Evolutionary conservation across 2,329 filamentous ascomycete genomes (phyloP).

Genomic region (Curvularia hawaiiensis): DNA sequence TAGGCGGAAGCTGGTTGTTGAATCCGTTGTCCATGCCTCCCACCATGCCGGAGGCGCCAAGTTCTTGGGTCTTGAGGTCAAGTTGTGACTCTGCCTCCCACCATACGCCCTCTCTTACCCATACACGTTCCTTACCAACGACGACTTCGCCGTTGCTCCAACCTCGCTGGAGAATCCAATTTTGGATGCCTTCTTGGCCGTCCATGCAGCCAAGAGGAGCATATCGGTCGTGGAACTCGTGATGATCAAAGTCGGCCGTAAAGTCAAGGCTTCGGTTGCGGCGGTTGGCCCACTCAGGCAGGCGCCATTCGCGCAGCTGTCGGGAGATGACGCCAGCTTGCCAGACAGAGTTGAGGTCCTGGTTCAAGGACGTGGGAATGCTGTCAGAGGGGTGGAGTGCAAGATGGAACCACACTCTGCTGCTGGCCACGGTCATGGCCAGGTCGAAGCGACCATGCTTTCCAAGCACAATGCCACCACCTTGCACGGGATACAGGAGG

Average conservation of each 20-base stretch:
- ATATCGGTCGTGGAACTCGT: slow-evolving; percentile 89
- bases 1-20: slow-evolving; percentile 60
- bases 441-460: slow-evolving; percentile 81
- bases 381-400: slow-evolving; percentile 92
- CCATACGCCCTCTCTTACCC: slow-evolving; percentile 94
- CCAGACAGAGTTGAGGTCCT: slow-evolving; percentile 80
- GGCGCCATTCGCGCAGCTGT: slow-evolving; percentile 88
- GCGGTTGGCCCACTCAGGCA: slow-evolving; percentile 96
- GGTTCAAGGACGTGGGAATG: slow-evolving; percentile 74
- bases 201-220: slow-evolving; percentile 82
- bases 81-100: slow-evolving; percentile 98
- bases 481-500: slow-evolving; percentile 77
- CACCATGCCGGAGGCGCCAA: slow-evolving; percentile 45
- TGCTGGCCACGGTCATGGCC: slow-evolving; percentile 74
- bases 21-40: slow-evolving; percentile 71
- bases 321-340: slow-evolving; percentile 91
- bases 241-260: slow-evolving; percentile 92
- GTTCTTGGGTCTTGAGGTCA: slow-evolving; percentile 75
- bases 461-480: slow-evolving; percentile 80
- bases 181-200: slow-evolving; percentile 90
- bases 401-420: slow-evolving; percentile 94
- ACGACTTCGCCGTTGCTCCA: slow-evolving; percentile 99
- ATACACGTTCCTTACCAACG: slow-evolving; percentile 87
- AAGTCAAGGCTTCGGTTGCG: slow-evolving; percentile 91
- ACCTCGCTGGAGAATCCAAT: slow-evolving; percentile 89